A percentile compares a stretch with the other conserved stretches of the same genome.
Evolutionary conservation across 2,329 filamentous ascomycete species (phyloP).

Genomic region (Teratosphaeria gauchensis): DNA sequence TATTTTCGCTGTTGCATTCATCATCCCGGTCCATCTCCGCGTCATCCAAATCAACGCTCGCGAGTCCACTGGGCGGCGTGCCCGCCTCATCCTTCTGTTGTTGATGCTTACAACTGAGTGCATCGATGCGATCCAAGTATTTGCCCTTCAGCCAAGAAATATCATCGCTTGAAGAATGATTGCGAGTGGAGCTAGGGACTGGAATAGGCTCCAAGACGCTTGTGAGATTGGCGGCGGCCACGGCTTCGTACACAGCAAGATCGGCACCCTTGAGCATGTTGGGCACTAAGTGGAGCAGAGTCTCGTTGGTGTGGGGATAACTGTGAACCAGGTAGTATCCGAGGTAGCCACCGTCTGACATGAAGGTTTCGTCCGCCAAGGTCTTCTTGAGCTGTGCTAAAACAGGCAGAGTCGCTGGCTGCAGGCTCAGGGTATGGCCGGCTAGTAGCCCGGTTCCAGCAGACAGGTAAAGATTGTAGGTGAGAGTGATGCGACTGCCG

Average conservation of each 20-base stretch:
- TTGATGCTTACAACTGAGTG: not conserved
- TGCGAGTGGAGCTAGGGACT: too few species aligned
- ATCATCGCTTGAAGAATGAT: too few species aligned
- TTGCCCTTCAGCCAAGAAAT: not conserved
- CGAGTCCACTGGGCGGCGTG: not conserved
- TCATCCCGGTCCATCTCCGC: not conserved
- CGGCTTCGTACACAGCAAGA: conserved; percentile 16
- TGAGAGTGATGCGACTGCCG: conserved; percentile 49
- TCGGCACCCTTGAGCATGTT: conserved; percentile 18
- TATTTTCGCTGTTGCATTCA: not conserved
- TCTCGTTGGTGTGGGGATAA: conserved; percentile 15
- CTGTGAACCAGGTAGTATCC: conserved; percentile 13
- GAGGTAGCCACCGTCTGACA: conserved; percentile 18
- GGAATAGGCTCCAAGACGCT: not conserved
- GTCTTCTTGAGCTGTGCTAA: conserved; percentile 25
- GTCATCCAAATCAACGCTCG: not conserved
- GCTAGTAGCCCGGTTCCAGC: conserved; percentile 26
- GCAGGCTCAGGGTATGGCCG: conserved; percentile 15
- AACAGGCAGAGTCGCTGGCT: conserved; percentile 28
- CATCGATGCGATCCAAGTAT: not conserved
- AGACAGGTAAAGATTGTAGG: conserved; percentile 47
- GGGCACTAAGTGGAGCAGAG: conserved; percentile 10
- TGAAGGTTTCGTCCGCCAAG: conserved; percentile 26
- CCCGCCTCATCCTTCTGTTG: not conserved
- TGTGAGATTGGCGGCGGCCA: conserved; percentile 5